Evolutionary conservation across 768 basidiomycete species (phyloP).

Genomic region (Mycena belliarum): DNA sequence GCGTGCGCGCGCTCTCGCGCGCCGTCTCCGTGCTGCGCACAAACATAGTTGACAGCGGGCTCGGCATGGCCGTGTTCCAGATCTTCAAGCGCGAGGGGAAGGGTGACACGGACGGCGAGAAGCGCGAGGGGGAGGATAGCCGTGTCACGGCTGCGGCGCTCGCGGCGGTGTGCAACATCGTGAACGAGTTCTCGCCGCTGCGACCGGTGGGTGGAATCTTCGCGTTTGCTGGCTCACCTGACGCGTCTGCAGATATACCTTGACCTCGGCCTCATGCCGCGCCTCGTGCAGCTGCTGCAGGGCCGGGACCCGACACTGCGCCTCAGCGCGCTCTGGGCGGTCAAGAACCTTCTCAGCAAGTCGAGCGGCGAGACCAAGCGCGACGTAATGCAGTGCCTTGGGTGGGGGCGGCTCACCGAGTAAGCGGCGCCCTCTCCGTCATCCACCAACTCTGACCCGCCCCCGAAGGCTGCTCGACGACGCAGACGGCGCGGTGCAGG

Average conservation of each 20-base stretch:
- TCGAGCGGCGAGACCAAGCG: slow-evolving; percentile 60
- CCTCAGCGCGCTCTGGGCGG: slow-evolving; percentile 79
- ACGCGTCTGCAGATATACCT: slow-evolving; percentile 69
- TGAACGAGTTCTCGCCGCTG: slow-evolving; percentile 85
- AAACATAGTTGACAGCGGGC: slow-evolving; percentile 78
- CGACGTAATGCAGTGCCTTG: slow-evolving; percentile 65
- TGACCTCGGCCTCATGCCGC: slow-evolving; percentile 63
- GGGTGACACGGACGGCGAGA: not conserved
- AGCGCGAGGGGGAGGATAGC: slow-evolving; percentile 56
- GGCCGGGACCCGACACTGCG: slow-evolving; percentile 57
- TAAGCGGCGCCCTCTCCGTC: slow-evolving; percentile 32
- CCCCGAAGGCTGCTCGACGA: slow-evolving; percentile 55
- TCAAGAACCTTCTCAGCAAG: slow-evolving; percentile 81
- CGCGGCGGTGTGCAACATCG: slow-evolving; percentile 80
- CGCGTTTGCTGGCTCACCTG: too few species aligned
- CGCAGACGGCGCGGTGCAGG: slow-evolving; percentile 55
- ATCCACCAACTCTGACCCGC: not conserved
- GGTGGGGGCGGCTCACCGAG: slow-evolving; percentile 63
- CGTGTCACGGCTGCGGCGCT: slow-evolving; percentile 73
- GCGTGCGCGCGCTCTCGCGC: slow-evolving; percentile 76
- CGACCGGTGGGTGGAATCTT: slow-evolving; percentile 51
- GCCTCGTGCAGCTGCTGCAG: slow-evolving; percentile 60
- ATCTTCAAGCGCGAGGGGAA: slow-evolving; percentile 32
- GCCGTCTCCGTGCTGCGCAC: slow-evolving; percentile 81
- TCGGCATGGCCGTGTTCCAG: slow-evolving; percentile 71